phyloP scores from a whole-genome alignment of 2,329 filamentous ascomycete genomes.

The Beauveria bassiana region DNA sequence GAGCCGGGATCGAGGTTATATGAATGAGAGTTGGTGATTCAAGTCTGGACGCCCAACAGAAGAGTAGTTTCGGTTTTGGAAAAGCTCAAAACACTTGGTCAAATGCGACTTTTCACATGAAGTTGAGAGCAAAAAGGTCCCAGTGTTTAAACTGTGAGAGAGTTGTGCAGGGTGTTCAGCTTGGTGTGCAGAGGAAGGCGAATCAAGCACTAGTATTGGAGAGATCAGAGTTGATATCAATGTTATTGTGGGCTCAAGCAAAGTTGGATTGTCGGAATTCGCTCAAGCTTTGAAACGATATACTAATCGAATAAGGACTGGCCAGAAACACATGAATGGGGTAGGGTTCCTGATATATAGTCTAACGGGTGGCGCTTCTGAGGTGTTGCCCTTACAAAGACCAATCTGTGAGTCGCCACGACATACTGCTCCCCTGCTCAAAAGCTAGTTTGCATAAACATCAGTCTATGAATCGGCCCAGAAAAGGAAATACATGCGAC shows the following conservation, averaged over 20 bases:
- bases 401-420: neutral
- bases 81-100: neutral
- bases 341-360: constrained; percentile 6
- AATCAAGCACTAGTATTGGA: neutral
- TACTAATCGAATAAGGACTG: neutral
- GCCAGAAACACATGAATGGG: neutral
- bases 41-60: neutral
- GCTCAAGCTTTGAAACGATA: neutral
- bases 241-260: neutral
- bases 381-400: neutral
- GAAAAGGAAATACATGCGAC: constrained; percentile 1
- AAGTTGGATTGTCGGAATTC: neutral
- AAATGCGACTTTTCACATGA: no score
- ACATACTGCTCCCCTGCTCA: neutral
- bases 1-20: neutral
- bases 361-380: neutral
- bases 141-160: no score
- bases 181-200: neutral
- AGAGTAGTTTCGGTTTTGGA: neutral
- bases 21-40: neutral
- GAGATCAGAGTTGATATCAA: neutral
- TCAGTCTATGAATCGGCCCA: neutral
- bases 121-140: no score
- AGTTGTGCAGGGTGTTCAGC: neutral
- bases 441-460: neutral